Conservation (phyloP, 2,329 filamentous ascomycete species). For the Sarocladium kiliense region DNA sequence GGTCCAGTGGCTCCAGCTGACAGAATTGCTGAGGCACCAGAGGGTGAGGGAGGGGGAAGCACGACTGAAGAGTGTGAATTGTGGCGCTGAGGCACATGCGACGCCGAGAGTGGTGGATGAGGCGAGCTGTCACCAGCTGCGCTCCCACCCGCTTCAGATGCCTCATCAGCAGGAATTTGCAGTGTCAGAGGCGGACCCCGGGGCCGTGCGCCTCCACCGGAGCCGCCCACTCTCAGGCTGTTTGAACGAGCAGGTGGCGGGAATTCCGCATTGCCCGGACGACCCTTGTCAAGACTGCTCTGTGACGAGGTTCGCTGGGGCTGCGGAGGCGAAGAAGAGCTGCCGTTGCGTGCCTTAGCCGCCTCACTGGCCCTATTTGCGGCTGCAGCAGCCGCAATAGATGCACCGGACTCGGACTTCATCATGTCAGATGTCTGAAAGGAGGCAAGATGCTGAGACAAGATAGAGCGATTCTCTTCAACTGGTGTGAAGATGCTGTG, state of each 20-base stretch:
- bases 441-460: conserved; percentile 75
- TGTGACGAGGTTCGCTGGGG: conserved; percentile 45
- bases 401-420: conserved; percentile 28
- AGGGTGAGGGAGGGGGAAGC: conserved; percentile 88
- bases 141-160: conserved; percentile 69
- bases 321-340: conserved; percentile 3
- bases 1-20: conserved; percentile 90
- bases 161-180: conserved; percentile 81
- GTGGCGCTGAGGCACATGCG: conserved; percentile 45
- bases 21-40: conserved; percentile 74
- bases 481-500: conserved; percentile 98
- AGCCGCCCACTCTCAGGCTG: conserved; percentile 55
- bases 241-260: conserved; percentile 74
- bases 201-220: conserved; percentile 64
- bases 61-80: conserved; percentile 66
- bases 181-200: conserved; percentile 78
- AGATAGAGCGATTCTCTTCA: conserved; percentile 82
- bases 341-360: background rate
- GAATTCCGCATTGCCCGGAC: conserved; percentile 45
- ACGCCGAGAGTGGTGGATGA: conserved; percentile 53
- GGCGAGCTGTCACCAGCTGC: conserved; percentile 67
- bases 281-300: conserved; percentile 38
- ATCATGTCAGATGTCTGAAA: conserved; percentile 52
- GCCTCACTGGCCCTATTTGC: conserved; percentile 23
- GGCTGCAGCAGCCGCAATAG: conserved; percentile 17